Percentiles rank a stretch among this genome's conserved stretches.
phyloP scores from a whole-genome alignment of 202 grass and related monocot genomes.

The Saccharum hybrid region DNA sequence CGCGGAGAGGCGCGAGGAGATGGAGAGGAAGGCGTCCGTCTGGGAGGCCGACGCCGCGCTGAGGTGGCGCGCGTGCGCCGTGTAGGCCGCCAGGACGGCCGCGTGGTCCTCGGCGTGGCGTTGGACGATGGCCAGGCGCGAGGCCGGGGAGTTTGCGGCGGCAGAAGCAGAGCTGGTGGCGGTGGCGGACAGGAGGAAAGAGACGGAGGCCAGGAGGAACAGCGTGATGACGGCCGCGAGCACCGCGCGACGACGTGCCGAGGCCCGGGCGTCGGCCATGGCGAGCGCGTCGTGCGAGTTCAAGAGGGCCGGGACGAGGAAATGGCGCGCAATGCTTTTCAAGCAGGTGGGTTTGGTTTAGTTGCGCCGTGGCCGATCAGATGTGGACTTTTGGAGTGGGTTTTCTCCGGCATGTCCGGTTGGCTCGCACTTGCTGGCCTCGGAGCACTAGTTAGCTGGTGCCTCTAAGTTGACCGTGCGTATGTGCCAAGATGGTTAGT shows the following conservation, averaged over 20 bases:
- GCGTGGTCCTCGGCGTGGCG: constrained; percentile 79
- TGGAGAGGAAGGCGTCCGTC: constrained; percentile 64
- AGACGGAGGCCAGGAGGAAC: constrained; percentile 62
- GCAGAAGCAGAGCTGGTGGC: constrained; percentile 25
- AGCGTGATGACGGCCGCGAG: constrained; percentile 57
- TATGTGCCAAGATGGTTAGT: background rate
- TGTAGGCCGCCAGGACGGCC: constrained; percentile 69
- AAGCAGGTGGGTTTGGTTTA: constrained; percentile 17
- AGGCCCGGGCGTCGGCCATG: constrained; percentile 61
- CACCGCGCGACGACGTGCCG: constrained; percentile 46
- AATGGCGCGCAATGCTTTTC: constrained; percentile 17
- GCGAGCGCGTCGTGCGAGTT: constrained; percentile 13
- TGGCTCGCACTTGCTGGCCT: constrained; percentile 23
- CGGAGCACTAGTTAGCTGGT: background rate
- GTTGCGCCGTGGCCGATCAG: background rate
- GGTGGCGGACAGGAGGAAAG: constrained; percentile 61
- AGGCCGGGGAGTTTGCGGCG: constrained; percentile 18
- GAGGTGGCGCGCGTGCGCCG: constrained; percentile 70
- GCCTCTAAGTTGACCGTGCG: background rate
- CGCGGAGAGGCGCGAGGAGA: constrained; percentile 59
- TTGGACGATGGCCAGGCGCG: constrained; percentile 58
- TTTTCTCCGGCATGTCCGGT: constrained; percentile 32
- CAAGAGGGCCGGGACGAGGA: background rate
- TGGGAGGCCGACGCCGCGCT: constrained; percentile 65
- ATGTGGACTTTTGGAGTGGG: constrained; percentile 29